phyloP scores from a whole-genome alignment of 306 rosid genomes.

The Oemleria cerasiformis region DNA sequence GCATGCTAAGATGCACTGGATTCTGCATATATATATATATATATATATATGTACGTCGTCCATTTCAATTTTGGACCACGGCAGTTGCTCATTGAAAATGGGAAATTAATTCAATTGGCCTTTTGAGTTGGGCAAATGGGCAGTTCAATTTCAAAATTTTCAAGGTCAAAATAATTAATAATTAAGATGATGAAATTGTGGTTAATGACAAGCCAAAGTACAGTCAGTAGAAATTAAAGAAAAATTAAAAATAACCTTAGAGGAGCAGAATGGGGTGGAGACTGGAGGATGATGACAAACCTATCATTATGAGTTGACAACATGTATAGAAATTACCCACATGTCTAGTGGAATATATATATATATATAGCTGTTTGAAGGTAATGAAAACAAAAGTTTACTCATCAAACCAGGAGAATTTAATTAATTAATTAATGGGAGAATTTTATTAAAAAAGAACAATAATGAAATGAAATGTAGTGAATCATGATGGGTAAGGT shows the following conservation, averaged over 20 bases:
- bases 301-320: neutral
- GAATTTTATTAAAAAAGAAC: too few species aligned
- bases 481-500: too few species aligned
- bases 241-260: neutral
- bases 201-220: neutral
- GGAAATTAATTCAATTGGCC: conserved; percentile 1
- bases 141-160: neutral
- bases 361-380: neutral
- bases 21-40: too few species aligned
- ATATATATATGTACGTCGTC: too few species aligned
- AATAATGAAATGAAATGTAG: too few species aligned
- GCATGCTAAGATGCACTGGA: neutral
- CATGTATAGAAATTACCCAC: neutral
- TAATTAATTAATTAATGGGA: too few species aligned
- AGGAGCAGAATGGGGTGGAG: neutral
- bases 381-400: neutral
- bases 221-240: neutral
- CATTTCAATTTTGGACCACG: neutral
- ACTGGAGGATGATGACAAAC: neutral
- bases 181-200: neutral
- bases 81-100: neutral
- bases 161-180: neutral
- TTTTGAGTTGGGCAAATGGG: conserved; percentile 8
- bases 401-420: neutral
- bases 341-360: neutral